A percentile compares a stretch with the other conserved stretches of the same genome.
Conservation (phyloP, 257 asterid genomes). For the Ilex aquifolium region DNA sequence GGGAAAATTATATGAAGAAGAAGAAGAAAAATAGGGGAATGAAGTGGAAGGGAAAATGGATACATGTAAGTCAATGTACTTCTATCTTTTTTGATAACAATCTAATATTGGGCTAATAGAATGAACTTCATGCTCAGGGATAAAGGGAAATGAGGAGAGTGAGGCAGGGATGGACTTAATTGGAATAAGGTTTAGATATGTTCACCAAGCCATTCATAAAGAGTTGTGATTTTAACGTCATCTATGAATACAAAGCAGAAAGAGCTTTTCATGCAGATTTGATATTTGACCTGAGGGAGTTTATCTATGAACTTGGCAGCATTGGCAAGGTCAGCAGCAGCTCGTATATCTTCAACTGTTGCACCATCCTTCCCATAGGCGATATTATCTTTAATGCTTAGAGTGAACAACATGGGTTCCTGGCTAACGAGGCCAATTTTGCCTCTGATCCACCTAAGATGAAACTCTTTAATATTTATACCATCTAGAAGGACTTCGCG, state of each 20-base stretch:
- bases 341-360: constrained; percentile 35
- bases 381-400: constrained; percentile 52
- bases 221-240: background rate
- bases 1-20: no score
- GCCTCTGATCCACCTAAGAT: constrained; percentile 32
- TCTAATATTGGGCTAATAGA: background rate
- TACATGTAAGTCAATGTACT: no score
- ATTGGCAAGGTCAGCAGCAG: constrained; percentile 48
- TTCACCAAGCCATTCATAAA: no score
- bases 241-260: background rate
- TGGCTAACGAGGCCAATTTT: constrained; percentile 75
- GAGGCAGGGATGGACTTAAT: background rate
- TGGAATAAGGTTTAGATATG: no score
- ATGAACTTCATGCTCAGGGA: background rate
- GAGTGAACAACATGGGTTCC: constrained; percentile 57
- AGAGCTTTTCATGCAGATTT: background rate
- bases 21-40: no score
- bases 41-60: no score
- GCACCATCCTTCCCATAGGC: constrained; percentile 34
- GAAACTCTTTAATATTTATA: background rate
- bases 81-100: no score
- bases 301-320: constrained; percentile 48
- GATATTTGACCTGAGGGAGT: constrained; percentile 36
- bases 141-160: background rate
- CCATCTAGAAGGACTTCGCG: background rate